Conservation (phyloP, 108 stramenopile species). For the Cyclotella distinguenda region DNA sequence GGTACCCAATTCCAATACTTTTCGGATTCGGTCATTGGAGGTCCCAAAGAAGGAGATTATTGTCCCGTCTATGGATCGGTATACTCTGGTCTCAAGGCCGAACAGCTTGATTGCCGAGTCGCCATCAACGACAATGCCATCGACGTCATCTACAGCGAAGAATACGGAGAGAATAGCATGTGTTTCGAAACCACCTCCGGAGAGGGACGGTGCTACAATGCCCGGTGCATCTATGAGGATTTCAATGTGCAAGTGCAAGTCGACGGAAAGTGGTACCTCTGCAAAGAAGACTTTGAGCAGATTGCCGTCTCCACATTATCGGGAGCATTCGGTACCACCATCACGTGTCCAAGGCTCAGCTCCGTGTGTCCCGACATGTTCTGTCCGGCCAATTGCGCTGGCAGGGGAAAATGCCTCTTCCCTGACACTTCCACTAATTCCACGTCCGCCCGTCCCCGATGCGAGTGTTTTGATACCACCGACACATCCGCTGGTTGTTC, state of each 20-base stretch:
- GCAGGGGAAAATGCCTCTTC: constrained; percentile 76
- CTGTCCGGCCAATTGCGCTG: constrained; percentile 81
- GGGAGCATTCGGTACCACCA: constrained; percentile 42
- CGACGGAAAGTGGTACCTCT: constrained; percentile 59
- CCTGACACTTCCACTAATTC: constrained; percentile 39
- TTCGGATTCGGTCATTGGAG: constrained; percentile 55
- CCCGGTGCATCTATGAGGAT: constrained; percentile 57
- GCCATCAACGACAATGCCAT: constrained; percentile 55
- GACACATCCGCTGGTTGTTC: constrained; percentile 82
- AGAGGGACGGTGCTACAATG: constrained; percentile 71
- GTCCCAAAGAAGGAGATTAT: constrained; percentile 76
- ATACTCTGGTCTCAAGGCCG: constrained; percentile 57
- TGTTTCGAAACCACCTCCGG: constrained; percentile 71
- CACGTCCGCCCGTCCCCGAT: constrained; percentile 47
- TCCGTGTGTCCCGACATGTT: constrained; percentile 81
- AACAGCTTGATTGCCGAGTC: constrained; percentile 62
- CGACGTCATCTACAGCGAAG: constrained; percentile 62
- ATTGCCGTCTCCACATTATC: constrained; percentile 42
- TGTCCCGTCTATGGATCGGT: constrained; percentile 82
- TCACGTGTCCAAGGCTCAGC: constrained; percentile 55
- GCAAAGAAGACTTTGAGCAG: constrained; percentile 76
- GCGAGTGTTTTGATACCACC: constrained; percentile 75
- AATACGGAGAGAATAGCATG: constrained; percentile 65
- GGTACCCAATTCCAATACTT: constrained; percentile 69
- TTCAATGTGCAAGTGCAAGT: constrained; percentile 47